A percentile compares a stretch with the other conserved stretches of the same genome.
Evolutionary conservation across 495 filamentous ascomycete species (phyloP).

Genomic region (Zalerion maritima): DNA sequence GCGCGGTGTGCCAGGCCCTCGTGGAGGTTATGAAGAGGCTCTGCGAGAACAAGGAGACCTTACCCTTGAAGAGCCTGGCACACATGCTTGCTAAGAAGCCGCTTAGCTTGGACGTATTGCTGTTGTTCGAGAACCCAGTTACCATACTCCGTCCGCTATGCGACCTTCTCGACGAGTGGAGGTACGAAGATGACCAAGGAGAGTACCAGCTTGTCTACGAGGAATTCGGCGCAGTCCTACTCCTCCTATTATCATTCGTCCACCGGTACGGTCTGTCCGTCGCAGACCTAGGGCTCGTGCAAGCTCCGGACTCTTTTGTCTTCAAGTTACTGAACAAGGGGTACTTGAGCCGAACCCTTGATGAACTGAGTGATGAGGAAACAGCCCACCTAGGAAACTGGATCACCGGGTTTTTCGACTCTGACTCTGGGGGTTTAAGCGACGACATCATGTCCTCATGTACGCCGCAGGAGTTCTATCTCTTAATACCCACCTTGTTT

Average conservation of each 20-base stretch:
- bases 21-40: conserved; percentile 69
- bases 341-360: conserved; percentile 42
- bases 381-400: conserved; percentile 65
- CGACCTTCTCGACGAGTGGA: conserved; percentile 73
- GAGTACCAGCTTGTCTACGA: conserved; percentile 96
- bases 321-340: conserved; percentile 58
- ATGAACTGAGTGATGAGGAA: conserved; percentile 56
- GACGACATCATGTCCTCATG: conserved; percentile 88
- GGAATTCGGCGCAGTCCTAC: conserved; percentile 80
- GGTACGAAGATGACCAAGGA: conserved; percentile 83
- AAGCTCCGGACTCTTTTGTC: conserved; percentile 53
- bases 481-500: conserved; percentile 80
- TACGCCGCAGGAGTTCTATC: conserved; percentile 85
- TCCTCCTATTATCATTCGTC: conserved; percentile 68
- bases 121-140: conserved; percentile 67
- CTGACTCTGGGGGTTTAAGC: conserved; percentile 52
- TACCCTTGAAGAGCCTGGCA: conserved; percentile 77
- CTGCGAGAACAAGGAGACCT: conserved; percentile 74
- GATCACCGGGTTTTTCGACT: conserved; percentile 78
- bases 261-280: conserved; percentile 65
- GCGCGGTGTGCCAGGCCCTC: conserved; percentile 70
- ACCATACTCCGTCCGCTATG: conserved; percentile 73
- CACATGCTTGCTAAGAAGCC: conserved; percentile 65
- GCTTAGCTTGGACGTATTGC: conserved; percentile 64
- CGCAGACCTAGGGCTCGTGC: conserved; percentile 48